Evolutionary conservation across 306 rosid genomes (phyloP), one percentile per base, ranked within the genome.

Genomic region (Cucurbita ficifolia): DNA sequence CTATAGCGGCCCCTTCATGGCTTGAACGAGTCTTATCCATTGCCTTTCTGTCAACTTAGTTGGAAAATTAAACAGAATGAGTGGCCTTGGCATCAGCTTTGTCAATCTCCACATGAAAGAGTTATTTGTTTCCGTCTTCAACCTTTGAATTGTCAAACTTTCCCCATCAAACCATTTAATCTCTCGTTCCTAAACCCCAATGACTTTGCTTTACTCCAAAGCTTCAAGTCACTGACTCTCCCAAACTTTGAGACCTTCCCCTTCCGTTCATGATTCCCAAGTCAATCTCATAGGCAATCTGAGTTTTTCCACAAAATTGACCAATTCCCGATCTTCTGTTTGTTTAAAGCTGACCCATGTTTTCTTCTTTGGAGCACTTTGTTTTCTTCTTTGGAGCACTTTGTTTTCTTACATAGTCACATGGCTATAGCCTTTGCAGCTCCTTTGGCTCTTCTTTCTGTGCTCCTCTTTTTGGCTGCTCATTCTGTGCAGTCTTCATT

Each of bases 361-460:
- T 9, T 65, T 45, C 72, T 65, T 65, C 51, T 65, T 21, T 11
- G 19, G n/a, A 68, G 55, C 73, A 29, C 33, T 68, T 72, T 72
- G 14, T 40, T 39, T 36, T 72, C 19, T 35, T 17, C 51, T 65
- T 21, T 11, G 19, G n/a, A 68, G 55, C 73, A 29, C 33, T 68
- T 72, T 72, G 14, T 40, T 39, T 36, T 72, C 19, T 35, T 17
- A 10, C 24, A 40, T 16, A 10, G 10, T 67, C 18, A 53, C 39
- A 88, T 86, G 90, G 83, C 81, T 70, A 8, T 64, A 17, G 51
- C 65, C 75, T 22, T 69, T 19, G 51, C 65, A 75, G 45, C 77
- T 49, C 74, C 63, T 50, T 55, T 81, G 36, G 49, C 54, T 33
- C 73, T 86, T 69, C 75, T 86, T 53, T 75, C 82, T 58, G 69